These are phyloP conservation scores for Gossypium davidsonii DNA, from an alignment of 441 rosid genomes.

Conservation along the genomic window DNA sequence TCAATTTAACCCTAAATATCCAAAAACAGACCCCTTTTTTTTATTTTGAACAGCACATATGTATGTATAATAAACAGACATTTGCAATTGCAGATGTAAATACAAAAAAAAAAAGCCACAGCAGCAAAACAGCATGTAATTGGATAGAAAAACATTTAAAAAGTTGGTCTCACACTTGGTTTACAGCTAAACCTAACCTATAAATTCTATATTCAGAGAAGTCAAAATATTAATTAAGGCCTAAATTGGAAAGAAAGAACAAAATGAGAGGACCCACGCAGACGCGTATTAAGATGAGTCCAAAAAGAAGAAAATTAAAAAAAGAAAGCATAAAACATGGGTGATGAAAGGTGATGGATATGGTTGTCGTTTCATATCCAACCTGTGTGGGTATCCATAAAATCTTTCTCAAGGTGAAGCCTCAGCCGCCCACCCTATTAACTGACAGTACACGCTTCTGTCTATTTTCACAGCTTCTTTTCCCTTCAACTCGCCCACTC, in stretches of 20 bases:
- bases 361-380: not conserved
- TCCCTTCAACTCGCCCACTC: not conserved
- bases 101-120: not conserved
- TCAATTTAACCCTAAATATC: not conserved
- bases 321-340: not conserved
- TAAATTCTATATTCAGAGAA: not conserved
- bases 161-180: constrained; percentile 24
- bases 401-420: not conserved
- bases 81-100: not conserved
- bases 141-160: not conserved
- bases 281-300: not conserved
- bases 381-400: not conserved
- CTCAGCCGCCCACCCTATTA: not conserved
- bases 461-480: not conserved
- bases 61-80: not conserved
- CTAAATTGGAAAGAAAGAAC: too few relatives aligned
- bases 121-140: constrained; percentile 5
- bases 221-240: not conserved
- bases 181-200: constrained; percentile 29
- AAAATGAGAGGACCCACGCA: not conserved
- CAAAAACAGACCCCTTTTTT: not conserved
- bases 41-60: not conserved
- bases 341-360: not conserved
- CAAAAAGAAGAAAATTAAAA: not conserved
- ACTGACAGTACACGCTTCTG: not conserved